These are phyloP conservation scores for Macroventuria anomochaeta DNA, from an alignment of 2,329 filamentous ascomycete genomes.

Conservation along the genomic window DNA sequence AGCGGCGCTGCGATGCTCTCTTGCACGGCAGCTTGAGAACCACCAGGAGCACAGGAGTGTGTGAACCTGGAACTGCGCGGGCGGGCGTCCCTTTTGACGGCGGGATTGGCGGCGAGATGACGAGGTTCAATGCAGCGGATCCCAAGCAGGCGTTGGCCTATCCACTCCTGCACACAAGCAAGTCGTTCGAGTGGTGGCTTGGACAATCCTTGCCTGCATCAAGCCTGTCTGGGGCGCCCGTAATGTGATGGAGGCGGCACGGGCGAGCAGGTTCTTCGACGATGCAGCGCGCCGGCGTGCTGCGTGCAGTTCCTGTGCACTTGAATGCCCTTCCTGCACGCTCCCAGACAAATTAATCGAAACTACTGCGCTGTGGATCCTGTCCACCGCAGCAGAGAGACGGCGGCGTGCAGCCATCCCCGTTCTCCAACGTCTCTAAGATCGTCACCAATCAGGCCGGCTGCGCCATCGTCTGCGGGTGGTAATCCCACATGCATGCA, in stretches of 20 bases:
- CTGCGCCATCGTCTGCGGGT: conserved; percentile 21
- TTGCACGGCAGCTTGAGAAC: neutral
- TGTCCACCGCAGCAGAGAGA: conserved; percentile 17
- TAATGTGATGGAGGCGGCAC: conserved; percentile 20
- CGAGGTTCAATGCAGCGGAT: conserved; percentile 30
- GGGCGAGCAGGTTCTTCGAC: conserved; percentile 4
- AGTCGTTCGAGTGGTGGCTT: conserved; percentile 41
- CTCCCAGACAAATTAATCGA: no score
- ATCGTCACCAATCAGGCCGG: conserved; percentile 25
- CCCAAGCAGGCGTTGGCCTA: conserved; percentile 27
- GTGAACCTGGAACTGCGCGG: neutral
- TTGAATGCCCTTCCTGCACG: no score
- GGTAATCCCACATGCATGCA: conserved; percentile 24
- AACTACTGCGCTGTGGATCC: no score
- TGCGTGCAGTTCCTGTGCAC: neutral
- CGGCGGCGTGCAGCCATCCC: conserved; percentile 26
- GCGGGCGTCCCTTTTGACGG: conserved; percentile 22
- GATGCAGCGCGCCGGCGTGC: conserved; percentile 4
- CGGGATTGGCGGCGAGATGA: conserved; percentile 32
- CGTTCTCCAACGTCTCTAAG: conserved; percentile 25
- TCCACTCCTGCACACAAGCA: conserved; percentile 28
- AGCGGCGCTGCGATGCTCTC: neutral
- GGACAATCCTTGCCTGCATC: conserved; percentile 31
- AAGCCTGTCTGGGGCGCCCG: conserved; percentile 20
- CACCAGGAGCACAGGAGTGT: neutral